These are phyloP conservation scores for Wickerhamiella sorbophila DNA, from an alignment of 805 yeast species.

Conservation along the genomic window DNA sequence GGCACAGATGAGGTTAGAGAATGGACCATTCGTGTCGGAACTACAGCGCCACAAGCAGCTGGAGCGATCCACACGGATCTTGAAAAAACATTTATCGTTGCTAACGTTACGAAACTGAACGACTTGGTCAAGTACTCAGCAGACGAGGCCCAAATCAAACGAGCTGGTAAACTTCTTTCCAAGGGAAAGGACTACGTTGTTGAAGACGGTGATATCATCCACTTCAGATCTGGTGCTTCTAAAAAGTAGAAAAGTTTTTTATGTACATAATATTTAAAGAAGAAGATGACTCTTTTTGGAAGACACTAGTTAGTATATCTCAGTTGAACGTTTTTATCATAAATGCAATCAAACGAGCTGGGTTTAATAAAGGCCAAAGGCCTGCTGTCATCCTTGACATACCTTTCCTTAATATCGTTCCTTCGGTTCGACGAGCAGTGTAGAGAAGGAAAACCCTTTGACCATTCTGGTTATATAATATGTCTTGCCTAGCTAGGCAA, in stretches of 20 bases:
- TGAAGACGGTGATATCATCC: constrained; percentile 72
- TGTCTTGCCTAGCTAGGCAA: too few relatives aligned
- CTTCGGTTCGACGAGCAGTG: too few relatives aligned
- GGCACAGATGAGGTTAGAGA: constrained; percentile 70
- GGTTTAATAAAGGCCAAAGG: constrained; percentile 20
- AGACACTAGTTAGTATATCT: constrained; percentile 15
- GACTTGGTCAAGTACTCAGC: constrained; percentile 37
- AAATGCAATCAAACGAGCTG: constrained; percentile 25
- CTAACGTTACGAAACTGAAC: constrained; percentile 54
- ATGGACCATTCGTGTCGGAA: constrained; percentile 70
- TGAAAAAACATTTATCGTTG: constrained; percentile 71
- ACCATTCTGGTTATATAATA: too few relatives aligned
- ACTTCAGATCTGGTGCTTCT: constrained; percentile 38
- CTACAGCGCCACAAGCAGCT: constrained; percentile 79
- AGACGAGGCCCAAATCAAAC: constrained; percentile 40
- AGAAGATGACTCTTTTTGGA: neutral
- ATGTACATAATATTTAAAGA: too few relatives aligned
- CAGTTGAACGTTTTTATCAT: constrained; percentile 20
- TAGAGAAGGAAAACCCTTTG: too few relatives aligned
- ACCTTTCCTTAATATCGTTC: too few relatives aligned
- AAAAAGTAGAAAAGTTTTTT: neutral
- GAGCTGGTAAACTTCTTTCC: constrained; percentile 44
- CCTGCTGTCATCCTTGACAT: constrained; percentile 15
- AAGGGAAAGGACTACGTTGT: constrained; percentile 69
- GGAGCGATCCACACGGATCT: constrained; percentile 75